A percentile compares a stretch with the other conserved stretches of the same genome.
These are phyloP conservation scores for Pichia heedii DNA, from an alignment of 805 yeast species.

Conservation along the genomic window DNA sequence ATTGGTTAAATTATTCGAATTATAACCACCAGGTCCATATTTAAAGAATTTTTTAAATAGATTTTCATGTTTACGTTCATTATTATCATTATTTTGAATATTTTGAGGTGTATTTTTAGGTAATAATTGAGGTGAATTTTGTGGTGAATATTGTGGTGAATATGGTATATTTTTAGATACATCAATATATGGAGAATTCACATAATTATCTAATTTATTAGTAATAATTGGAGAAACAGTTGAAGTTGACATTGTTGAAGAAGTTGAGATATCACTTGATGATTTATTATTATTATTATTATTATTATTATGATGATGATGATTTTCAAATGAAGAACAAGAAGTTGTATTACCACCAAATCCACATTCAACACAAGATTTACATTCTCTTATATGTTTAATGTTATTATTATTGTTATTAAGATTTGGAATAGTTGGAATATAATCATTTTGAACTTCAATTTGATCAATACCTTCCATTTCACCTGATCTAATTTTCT, in stretches of 20 bases:
- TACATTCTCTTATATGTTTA: constrained; percentile 16
- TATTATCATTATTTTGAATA: background rate
- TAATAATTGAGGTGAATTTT: background rate
- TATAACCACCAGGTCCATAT: constrained; percentile 9
- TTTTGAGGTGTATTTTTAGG: too few species aligned
- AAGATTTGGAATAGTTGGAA: constrained; percentile 18
- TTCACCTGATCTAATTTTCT: constrained; percentile 23
- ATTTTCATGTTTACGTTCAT: constrained; percentile 7
- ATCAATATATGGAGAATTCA: too few species aligned
- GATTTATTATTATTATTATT: background rate
- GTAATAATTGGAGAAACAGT: background rate
- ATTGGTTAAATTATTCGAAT: background rate
- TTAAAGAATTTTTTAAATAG: constrained; percentile 7
- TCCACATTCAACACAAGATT: constrained; percentile 23
- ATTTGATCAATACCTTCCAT: constrained; percentile 18
- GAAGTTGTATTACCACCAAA: constrained; percentile 13
- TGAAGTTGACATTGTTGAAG: background rate
- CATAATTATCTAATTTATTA: background rate
- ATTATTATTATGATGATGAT: too few species aligned
- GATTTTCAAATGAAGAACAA: constrained; percentile 1
- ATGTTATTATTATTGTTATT: constrained; percentile 2
- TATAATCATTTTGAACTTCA: constrained; percentile 23
- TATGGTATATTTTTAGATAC: too few species aligned
- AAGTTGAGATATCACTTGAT: background rate
- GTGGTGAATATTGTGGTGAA: too few species aligned